Evolutionary conservation across 257 asterid genomes (phyloP), one percentile per base, ranked within the genome.

Genomic region (Ajuga chamaepitys): DNA sequence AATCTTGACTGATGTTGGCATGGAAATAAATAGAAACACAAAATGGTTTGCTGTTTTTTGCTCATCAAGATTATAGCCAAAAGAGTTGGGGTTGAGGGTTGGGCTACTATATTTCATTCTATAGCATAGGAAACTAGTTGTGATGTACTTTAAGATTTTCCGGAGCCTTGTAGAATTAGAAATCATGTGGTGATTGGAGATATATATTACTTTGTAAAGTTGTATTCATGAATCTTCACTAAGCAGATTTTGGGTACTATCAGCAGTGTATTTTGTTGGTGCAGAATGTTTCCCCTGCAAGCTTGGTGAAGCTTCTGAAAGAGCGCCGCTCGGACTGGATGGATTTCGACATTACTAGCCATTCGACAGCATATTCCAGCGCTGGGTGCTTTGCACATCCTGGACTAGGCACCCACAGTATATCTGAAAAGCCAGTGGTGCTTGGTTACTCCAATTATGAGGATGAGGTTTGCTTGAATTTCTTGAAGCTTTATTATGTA

Each of bases 271-370:
- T 65, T 46, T 61, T 66, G 21, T 70, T 57, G 57, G 54, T 75
- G 67, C 77, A 78, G 87, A 74, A 76, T 68, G 70, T 76, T 51
- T 68, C 22, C 60, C 84, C 82, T 42, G 75, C 77, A 45, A 74
- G 20, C 70, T 25, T 82, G 67, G 69, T 82, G 71, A 62, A n/a
- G 32, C 65, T 77, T 70, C 64, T 79, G 65, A 82, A 77, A 62
- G 85, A 77, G 66, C 67, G 44, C 2, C 83, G 77, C 3, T 41
- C 73, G 11, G 70, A 40, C 62, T 82, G 88, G 88, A 72, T 77
- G 80, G 56, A 52, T 62, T 76, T 74, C 81, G 34, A 78, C 73
- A 78, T 82, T 46, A 13, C 58, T 67, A 40, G 66, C 57, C 74
- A 78, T 60, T 42, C 71, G 18, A 64, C 41, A 35, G 80, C 82